phyloP scores from a whole-genome alignment of 768 basidiomycete species.

The Lanmaoa pseudosensibilis region DNA sequence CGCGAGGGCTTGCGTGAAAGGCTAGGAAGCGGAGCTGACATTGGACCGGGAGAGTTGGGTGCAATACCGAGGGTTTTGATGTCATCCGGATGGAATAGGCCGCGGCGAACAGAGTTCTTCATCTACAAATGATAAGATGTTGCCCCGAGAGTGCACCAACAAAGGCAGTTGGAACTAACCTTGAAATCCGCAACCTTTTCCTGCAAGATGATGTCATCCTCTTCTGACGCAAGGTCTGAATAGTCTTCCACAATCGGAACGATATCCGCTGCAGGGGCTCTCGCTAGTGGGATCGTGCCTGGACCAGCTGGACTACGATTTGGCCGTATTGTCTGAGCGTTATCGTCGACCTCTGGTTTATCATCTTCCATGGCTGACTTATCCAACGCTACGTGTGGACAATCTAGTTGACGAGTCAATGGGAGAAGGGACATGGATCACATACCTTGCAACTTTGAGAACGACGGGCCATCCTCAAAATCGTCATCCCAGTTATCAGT shows the following conservation, averaged over 20 bases:
- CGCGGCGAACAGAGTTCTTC: slow-evolving; percentile 70
- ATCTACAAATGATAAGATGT: slow-evolving; percentile 39
- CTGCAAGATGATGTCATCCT: slow-evolving; percentile 67
- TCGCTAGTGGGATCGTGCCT: slow-evolving; percentile 52
- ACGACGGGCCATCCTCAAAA: slow-evolving; percentile 91
- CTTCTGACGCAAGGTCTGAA: slow-evolving; percentile 82
- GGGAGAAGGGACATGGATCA: background rate
- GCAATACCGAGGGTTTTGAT: slow-evolving; percentile 72
- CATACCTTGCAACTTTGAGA: slow-evolving; percentile 73
- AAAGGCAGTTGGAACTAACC: slow-evolving; percentile 39
- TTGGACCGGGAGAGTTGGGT: slow-evolving; percentile 53
- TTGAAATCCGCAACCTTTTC: slow-evolving; percentile 85
- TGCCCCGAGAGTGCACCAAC: background rate
- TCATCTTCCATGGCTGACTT: slow-evolving; percentile 59
- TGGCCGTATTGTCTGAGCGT: slow-evolving; percentile 78
- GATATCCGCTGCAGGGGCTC: slow-evolving; percentile 61
- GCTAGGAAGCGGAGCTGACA: slow-evolving; percentile 65
- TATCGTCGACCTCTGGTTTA: slow-evolving; percentile 60
- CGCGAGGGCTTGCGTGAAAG: slow-evolving; percentile 54
- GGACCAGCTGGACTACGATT: slow-evolving; percentile 64
- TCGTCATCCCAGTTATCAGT: slow-evolving; percentile 99
- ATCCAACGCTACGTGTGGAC: slow-evolving; percentile 51
- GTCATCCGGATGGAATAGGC: slow-evolving; percentile 87
- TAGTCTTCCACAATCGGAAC: slow-evolving; percentile 84
- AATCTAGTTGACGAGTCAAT: background rate